Evolutionary conservation across 805 yeast genomes (phyloP).

Genomic region (Babjeviella inositovora): DNA sequence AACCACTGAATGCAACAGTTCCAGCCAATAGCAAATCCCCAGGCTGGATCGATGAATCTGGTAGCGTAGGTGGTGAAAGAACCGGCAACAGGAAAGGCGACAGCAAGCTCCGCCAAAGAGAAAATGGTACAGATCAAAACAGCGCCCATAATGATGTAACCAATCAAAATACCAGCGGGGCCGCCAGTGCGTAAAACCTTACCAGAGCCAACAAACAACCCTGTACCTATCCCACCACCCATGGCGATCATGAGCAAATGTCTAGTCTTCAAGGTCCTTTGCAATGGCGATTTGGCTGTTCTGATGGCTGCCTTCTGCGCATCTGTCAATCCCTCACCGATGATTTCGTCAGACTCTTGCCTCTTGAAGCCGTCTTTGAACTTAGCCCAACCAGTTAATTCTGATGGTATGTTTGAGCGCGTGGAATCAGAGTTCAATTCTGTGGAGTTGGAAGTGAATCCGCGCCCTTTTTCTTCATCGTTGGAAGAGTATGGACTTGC

Average conservation of each 20-base stretch:
- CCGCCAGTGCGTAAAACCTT: slow-evolving; percentile 43
- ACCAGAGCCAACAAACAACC: slow-evolving; percentile 54
- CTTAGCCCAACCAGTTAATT: slow-evolving; percentile 24
- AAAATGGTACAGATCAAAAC: slow-evolving; percentile 45
- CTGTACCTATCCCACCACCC: slow-evolving; percentile 57
- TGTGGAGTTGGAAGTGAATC: too few species aligned
- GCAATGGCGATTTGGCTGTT: slow-evolving; percentile 40
- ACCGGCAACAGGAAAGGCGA: slow-evolving; percentile 48
- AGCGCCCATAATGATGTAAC: slow-evolving; percentile 33
- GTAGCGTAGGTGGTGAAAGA: slow-evolving; percentile 44
- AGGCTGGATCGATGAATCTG: slow-evolving; percentile 47
- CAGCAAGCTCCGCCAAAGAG: slow-evolving; percentile 46
- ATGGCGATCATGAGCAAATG: slow-evolving; percentile 55
- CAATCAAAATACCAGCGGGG: slow-evolving; percentile 45
- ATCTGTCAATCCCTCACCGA: slow-evolving; percentile 14
- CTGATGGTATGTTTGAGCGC: too few species aligned
- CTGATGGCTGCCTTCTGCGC: slow-evolving; percentile 27
- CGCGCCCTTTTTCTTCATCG: too few species aligned
- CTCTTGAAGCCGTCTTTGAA: slow-evolving; percentile 34
- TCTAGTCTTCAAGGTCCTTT: slow-evolving; percentile 34
- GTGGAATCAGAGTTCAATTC: too few species aligned
- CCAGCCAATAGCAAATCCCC: slow-evolving; percentile 65
- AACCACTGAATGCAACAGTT: slow-evolving; percentile 53
- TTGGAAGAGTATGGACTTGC: too few species aligned
- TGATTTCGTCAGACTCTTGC: slow-evolving; percentile 8